A percentile compares a stretch with the other conserved stretches of the same genome.
Conservation (phyloP, 2,329 filamentous ascomycete species). For the Sporothrix brunneoviolacea region DNA sequence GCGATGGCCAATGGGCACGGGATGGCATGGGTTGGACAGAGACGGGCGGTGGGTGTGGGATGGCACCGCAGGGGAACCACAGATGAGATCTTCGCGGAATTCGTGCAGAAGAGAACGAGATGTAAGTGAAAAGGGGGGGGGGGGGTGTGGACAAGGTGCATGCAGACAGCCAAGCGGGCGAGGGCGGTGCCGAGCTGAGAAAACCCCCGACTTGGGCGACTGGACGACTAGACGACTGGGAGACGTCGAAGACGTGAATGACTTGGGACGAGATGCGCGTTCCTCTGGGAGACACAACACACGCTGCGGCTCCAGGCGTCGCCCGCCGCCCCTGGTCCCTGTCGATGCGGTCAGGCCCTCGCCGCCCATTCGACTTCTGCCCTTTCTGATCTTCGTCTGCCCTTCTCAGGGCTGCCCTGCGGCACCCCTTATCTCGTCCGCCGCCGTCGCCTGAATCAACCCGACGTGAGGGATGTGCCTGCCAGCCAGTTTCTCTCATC, state of each 20-base stretch:
- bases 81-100: slow-evolving; percentile 6
- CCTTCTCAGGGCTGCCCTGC: not conserved
- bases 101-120: not conserved
- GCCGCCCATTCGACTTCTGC: not conserved
- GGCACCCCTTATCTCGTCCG: no score
- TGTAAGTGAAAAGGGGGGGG: not conserved
- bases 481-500: slow-evolving; percentile 5
- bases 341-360: slow-evolving; percentile 3
- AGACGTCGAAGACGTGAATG: not conserved
- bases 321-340: slow-evolving; percentile 6
- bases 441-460: not conserved
- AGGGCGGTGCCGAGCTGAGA: slow-evolving; percentile 3
- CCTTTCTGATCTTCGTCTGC: not conserved
- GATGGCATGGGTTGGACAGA: slow-evolving; percentile 3
- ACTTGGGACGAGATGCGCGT: not conserved
- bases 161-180: not conserved
- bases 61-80: slow-evolving; percentile 6
- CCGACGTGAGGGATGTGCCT: not conserved
- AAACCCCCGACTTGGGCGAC: no score
- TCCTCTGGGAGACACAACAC: not conserved
- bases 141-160: not conserved
- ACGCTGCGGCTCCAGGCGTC: no score
- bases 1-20: slow-evolving; percentile 3
- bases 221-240: not conserved
- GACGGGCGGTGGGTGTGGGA: slow-evolving; percentile 5